These are phyloP conservation scores for Rhynchosporium secalis DNA, from an alignment of 2,329 filamentous ascomycete genomes.

Conservation along the genomic window DNA sequence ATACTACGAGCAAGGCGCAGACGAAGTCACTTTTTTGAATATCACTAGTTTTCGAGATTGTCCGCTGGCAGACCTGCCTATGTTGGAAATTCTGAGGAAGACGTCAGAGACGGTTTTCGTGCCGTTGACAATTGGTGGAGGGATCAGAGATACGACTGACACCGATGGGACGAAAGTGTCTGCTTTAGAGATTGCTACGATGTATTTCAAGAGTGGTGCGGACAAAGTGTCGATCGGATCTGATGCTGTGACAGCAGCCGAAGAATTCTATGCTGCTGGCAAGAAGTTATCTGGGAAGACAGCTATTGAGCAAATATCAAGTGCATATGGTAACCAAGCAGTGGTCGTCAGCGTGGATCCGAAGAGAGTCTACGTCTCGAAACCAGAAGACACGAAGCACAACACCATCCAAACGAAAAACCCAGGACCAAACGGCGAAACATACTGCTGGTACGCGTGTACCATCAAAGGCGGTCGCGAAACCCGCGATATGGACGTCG, in stretches of 20 bases:
- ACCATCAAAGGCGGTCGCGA: conserved; percentile 95
- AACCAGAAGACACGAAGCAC: conserved; percentile 69
- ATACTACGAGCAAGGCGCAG: conserved; percentile 95
- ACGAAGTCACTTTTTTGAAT: conserved; percentile 97
- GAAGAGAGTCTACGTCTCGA: conserved; percentile 79
- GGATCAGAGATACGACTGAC: conserved; percentile 90
- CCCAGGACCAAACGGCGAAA: conserved; percentile 74
- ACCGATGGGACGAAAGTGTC: conserved; percentile 83
- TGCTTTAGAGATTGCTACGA: conserved; percentile 86
- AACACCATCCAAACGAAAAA: conserved; percentile 67
- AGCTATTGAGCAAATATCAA: conserved; percentile 92
- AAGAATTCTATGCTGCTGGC: conserved; percentile 78
- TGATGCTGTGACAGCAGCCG: conserved; percentile 89
- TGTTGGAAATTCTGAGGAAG: conserved; percentile 88
- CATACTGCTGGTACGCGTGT: conserved; percentile 94
- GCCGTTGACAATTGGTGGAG: conserved; percentile 90
- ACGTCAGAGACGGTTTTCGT: conserved; percentile 94
- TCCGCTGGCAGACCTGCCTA: conserved; percentile 85
- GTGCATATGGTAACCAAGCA: conserved; percentile 92
- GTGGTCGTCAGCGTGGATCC: conserved; percentile 96
- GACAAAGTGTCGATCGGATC: conserved; percentile 98
- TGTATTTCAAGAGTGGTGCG: conserved; percentile 96
- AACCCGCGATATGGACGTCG: conserved; percentile 89
- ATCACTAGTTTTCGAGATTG: conserved; percentile 98
- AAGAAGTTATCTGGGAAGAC: conserved; percentile 74